Base-by-base conservation (phyloP, 2,329 filamentous ascomycete species). In the Chalaropsis thielavioides region DNA sequence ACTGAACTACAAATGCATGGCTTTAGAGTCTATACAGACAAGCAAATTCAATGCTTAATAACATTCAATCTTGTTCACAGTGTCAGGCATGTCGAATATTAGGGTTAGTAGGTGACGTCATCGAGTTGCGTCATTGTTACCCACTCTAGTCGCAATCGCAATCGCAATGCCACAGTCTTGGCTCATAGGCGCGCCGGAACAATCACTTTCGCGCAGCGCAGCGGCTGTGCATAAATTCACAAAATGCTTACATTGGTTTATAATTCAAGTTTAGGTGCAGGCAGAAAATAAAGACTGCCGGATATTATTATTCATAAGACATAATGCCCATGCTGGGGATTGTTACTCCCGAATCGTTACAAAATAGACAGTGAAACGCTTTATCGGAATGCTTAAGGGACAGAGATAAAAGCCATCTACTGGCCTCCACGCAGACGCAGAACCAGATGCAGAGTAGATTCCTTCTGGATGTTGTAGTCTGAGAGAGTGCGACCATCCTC, bases 401-500 rank as follows among this genome's bases (percentile, higher is more conserved):
- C 10, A 19, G 10, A 40, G n/a, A 41, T 24, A 44, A 44, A 65
- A 63, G 22, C 15, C 19, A 24, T 56, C 64, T 66, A 67, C 64
- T 66, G 64, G 61, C 88, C 88, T 81, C 88, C 88, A 77, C 88
- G 87, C 5, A 92, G 84, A 73, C 89, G 86, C 27, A 92, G 85
- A 59, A 92, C 89, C 65, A 92, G 74, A 74, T 92, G 89, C 0
- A 92, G 81, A 0, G 89, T 92, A 0, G 85, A 89, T 73, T 92
- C 89, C 78, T 92, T 92, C 76, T 97, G 92, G 60, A 96, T 96
- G 80, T 96, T 96, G 84, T 96, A 96, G 75, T 96, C 92, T 61
- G 84, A 88, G 0, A 96, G 80, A 0, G 92, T 96, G 24, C 92
- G 89, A 61, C 92, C 92, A 71, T 96, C 91, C 74, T 96, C 90